These are phyloP conservation scores for Colletotrichum incanum DNA, from an alignment of 2,329 filamentous ascomycete genomes.

Conservation along the genomic window DNA sequence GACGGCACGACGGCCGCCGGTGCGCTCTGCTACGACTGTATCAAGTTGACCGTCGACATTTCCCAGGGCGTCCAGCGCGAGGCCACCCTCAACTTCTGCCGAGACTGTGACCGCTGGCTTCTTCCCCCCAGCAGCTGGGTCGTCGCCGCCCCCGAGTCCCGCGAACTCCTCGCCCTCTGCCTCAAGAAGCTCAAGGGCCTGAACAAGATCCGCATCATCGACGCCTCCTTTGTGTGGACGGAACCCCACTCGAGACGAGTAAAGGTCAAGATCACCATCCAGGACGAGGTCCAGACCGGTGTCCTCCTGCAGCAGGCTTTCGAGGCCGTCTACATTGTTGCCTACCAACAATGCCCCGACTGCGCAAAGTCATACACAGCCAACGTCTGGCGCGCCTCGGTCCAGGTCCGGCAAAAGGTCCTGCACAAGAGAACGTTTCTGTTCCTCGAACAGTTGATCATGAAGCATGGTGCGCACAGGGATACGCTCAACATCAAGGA, in stretches of 20 bases:
- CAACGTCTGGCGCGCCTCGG: slow-evolving; percentile 93
- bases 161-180: slow-evolving; percentile 93
- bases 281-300: slow-evolving; percentile 76
- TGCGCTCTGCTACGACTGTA: slow-evolving; percentile 95
- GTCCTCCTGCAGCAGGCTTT: slow-evolving; percentile 90
- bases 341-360: slow-evolving; percentile 94
- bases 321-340: slow-evolving; percentile 92
- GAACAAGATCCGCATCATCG: slow-evolving; percentile 92
- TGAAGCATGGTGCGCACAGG: slow-evolving; percentile 92
- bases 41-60: slow-evolving; percentile 95
- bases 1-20: slow-evolving; percentile 90
- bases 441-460: slow-evolving; percentile 90
- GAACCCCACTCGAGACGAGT: slow-evolving; percentile 95
- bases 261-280: slow-evolving; percentile 96
- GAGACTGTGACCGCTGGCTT: slow-evolving; percentile 95
- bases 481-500: slow-evolving; percentile 99
- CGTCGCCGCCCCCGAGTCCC: slow-evolving; percentile 86
- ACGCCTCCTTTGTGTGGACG: slow-evolving; percentile 98
- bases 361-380: slow-evolving; percentile 96
- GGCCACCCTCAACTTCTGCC: slow-evolving; percentile 90
- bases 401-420: slow-evolving; percentile 97
- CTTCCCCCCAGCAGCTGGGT: slow-evolving; percentile 91
- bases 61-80: slow-evolving; percentile 93
- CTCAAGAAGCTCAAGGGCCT: slow-evolving; percentile 89
- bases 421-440: slow-evolving; percentile 87